A percentile compares a stretch with the other conserved stretches of the same genome.
Conservation (phyloP, 2,329 filamentous ascomycete genomes). For the Sordariomycetes sp. region DNA sequence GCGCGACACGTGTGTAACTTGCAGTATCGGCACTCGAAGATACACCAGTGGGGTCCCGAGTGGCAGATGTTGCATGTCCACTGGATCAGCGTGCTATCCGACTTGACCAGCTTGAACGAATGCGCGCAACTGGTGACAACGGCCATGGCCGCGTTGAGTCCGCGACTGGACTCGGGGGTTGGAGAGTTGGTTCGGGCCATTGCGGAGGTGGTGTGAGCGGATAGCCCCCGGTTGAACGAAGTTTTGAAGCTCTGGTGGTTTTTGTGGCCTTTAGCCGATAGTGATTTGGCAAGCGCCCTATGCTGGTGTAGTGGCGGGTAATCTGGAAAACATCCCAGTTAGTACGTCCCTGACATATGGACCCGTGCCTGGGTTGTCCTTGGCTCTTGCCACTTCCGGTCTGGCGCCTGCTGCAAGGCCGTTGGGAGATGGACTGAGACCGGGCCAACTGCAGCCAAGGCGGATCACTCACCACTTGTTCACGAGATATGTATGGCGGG, state of each 20-base stretch:
- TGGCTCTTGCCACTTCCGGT: not conserved
- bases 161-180: not conserved
- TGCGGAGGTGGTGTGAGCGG: not conserved
- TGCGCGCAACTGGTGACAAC: slow-evolving; percentile 46
- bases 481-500: not conserved
- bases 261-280: not conserved
- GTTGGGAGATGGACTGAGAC: not conserved
- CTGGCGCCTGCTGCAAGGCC: not conserved
- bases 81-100: slow-evolving; percentile 49
- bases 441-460: not conserved
- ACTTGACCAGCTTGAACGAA: slow-evolving; percentile 53
- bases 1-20: slow-evolving; percentile 50
- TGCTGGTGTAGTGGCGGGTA: not conserved
- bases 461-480: not conserved
- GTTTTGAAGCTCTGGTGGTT: not conserved
- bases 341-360: not conserved
- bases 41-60: slow-evolving; percentile 52
- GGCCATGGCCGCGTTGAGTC: slow-evolving; percentile 25
- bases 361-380: not conserved
- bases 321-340: not conserved
- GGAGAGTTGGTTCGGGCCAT: slow-evolving; percentile 1
- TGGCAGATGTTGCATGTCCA: slow-evolving; percentile 54
- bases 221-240: not conserved
- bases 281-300: not conserved
- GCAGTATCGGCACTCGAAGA: slow-evolving; percentile 58